A percentile compares a stretch with the other conserved stretches of the same genome.
Conservation (phyloP, 345 rosid species). For the Eucalyptus globulus region DNA sequence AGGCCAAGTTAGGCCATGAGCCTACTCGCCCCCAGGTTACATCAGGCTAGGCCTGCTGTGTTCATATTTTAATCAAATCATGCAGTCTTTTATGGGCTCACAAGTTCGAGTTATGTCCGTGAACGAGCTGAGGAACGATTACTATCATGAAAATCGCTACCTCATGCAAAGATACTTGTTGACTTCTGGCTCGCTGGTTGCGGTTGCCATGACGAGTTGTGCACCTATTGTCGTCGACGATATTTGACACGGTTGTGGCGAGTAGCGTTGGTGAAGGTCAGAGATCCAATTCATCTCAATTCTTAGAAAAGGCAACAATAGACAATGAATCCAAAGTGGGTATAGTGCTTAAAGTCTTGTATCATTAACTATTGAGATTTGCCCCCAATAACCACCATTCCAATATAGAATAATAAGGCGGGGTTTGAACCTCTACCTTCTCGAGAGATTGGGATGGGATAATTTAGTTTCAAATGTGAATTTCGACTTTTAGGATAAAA, state of each 20-base stretch:
- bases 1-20: background rate
- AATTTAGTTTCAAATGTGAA: fast-evolving
- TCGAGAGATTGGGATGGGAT: fast-evolving
- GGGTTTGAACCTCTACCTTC: fast-evolving
- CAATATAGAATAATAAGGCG: fast-evolving
- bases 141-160: no score
- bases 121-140: no score
- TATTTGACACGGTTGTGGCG: background rate
- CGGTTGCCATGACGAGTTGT: no score
- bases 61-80: no score
- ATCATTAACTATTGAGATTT: fast-evolving
- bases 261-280: background rate
- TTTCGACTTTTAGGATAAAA: fast-evolving
- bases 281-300: background rate
- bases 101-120: no score
- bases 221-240: background rate
- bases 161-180: no score
- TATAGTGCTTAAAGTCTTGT: background rate
- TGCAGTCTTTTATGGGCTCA: no score
- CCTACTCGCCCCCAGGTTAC: background rate
- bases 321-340: background rate
- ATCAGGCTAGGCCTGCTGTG: background rate
- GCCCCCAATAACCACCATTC: fast-evolving
- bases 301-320: background rate
- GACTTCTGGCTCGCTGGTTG: no score